A percentile compares a stretch with the other conserved stretches of the same genome.
phyloP scores from a whole-genome alignment of 495 filamentous ascomycete species.

The Xylaria sp. region DNA sequence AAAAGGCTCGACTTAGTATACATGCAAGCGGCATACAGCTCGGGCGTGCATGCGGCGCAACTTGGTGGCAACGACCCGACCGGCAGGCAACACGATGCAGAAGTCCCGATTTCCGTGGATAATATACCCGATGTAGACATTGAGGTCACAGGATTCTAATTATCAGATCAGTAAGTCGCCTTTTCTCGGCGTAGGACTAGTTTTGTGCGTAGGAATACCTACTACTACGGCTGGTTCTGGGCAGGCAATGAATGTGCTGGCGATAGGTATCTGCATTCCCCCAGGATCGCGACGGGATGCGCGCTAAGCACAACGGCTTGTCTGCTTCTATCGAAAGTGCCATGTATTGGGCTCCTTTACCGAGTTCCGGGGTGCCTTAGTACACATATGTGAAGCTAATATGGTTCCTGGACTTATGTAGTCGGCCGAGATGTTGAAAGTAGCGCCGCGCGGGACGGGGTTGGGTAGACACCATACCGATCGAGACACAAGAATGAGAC shows the following conservation, averaged over 20 bases:
- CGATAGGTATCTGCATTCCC: background rate
- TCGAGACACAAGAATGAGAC: background rate
- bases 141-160: background rate
- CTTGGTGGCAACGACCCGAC: background rate
- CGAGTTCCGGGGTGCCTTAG: background rate
- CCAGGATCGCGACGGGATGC: background rate
- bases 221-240: background rate
- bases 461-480: background rate
- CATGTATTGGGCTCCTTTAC: background rate
- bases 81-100: background rate
- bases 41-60: background rate
- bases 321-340: background rate
- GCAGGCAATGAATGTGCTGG: background rate
- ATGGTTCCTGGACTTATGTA: background rate
- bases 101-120: background rate
- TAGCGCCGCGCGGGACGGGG: background rate
- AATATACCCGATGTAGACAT: background rate
- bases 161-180: conserved; percentile 3
- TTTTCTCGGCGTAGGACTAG: background rate
- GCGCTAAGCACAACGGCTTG: too few relatives aligned
- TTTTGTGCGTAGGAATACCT: background rate
- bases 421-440: background rate
- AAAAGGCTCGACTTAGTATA: background rate
- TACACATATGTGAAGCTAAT: background rate
- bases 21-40: conserved; percentile 9